phyloP scores from a whole-genome alignment of 164 flowering plant genomes.

The Taxillus chinensis region DNA sequence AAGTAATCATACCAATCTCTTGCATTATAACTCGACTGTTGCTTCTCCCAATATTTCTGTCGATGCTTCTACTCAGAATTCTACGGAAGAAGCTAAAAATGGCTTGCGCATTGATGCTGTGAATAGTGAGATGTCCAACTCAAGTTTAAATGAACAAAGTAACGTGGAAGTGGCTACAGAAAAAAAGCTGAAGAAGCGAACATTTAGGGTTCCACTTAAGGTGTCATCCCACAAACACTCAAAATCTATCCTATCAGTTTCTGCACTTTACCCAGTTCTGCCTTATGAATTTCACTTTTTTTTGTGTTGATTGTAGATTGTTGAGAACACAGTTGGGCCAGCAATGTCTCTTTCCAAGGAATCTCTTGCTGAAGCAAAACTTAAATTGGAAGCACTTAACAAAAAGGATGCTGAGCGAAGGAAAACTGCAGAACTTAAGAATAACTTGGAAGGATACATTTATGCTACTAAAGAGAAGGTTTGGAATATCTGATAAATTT shows the following conservation, averaged over 20 bases:
- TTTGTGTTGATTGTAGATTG: constrained; percentile 31
- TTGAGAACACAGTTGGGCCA: constrained; percentile 73
- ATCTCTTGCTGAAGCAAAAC: constrained; percentile 54
- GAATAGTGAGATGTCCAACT: constrained; percentile 18
- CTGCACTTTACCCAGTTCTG: neutral
- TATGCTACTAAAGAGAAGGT: constrained; percentile 96
- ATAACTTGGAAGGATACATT: constrained; percentile 84
- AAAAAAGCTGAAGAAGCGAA: constrained; percentile 83
- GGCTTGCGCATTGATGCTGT: constrained; percentile 27
- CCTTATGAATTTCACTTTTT: neutral
- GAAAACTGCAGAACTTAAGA: constrained; percentile 91
- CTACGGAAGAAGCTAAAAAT: constrained; percentile 39
- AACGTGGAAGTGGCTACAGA: constrained; percentile 41
- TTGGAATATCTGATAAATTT: neutral
- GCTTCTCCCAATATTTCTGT: constrained; percentile 35
- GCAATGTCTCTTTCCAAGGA: constrained; percentile 67
- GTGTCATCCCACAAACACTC: constrained; percentile 23
- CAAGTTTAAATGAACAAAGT: constrained; percentile 31
- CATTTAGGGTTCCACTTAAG: constrained; percentile 86
- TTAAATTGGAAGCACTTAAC: constrained; percentile 61
- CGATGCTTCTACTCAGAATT: constrained; percentile 34
- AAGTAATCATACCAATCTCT: too few relatives aligned
- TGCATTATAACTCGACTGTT: constrained; percentile 55
- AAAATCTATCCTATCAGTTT: neutral
- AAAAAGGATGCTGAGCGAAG: constrained; percentile 82